Percentiles rank a stretch among this genome's conserved stretches.
phyloP scores from a whole-genome alignment of 2,329 filamentous ascomycete species.

The Lecanicillium sp. region DNA sequence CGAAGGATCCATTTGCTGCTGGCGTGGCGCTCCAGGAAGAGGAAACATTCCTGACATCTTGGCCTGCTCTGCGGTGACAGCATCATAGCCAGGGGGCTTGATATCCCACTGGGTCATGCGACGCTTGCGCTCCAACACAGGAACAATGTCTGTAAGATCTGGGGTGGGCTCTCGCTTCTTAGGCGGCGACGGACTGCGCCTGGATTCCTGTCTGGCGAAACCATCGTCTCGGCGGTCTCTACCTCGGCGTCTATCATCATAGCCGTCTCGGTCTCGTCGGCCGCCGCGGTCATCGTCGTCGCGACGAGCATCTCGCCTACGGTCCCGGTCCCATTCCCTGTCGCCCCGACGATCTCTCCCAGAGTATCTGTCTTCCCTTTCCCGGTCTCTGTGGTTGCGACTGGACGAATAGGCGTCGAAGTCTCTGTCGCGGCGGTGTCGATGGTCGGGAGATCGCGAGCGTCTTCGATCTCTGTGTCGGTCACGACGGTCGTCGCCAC shows the following conservation, averaged over 20 bases:
- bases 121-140: slow-evolving; percentile 78
- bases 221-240: slow-evolving; percentile 34
- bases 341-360: slow-evolving; percentile 61
- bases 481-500: slow-evolving; percentile 24
- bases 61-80: slow-evolving; percentile 95
- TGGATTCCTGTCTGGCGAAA: slow-evolving; percentile 41
- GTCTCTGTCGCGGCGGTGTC: slow-evolving; percentile 60
- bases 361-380: slow-evolving; percentile 86
- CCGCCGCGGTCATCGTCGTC: slow-evolving; percentile 55
- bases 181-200: slow-evolving; percentile 71
- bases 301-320: slow-evolving; percentile 54
- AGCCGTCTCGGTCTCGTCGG: slow-evolving; percentile 50
- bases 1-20: slow-evolving; percentile 90
- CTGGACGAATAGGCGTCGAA: slow-evolving; percentile 91
- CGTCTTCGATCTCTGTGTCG: slow-evolving; percentile 52
- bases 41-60: slow-evolving; percentile 99
- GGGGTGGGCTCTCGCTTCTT: slow-evolving; percentile 95
- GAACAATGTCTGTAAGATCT: slow-evolving; percentile 79
- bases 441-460: slow-evolving; percentile 78
- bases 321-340: slow-evolving; percentile 66
- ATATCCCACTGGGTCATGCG: slow-evolving; percentile 99
- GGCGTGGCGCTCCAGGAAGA: slow-evolving; percentile 85
- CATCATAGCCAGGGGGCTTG: slow-evolving; percentile 96
- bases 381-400: slow-evolving; percentile 83
- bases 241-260: slow-evolving; percentile 42